Base-by-base conservation (phyloP, 441 rosid species). In the Eugenia klotzschiana region DNA sequence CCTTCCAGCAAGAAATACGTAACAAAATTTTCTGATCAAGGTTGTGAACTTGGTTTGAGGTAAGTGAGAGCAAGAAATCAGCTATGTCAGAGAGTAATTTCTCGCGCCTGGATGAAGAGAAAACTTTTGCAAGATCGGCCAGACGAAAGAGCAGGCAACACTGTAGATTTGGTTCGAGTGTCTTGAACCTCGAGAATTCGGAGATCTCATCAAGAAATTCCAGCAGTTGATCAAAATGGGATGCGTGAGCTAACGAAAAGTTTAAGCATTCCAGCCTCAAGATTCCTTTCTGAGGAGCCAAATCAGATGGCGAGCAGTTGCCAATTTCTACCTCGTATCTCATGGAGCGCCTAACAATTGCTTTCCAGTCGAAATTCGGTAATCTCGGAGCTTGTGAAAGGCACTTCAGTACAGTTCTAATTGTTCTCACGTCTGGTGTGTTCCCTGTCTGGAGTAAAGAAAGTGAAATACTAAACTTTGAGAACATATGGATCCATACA, bases 331-430 rank as follows among this genome's bases (percentile, higher is more conserved):
- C 87, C 87, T 91, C 97, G 51, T 87, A 95, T 90, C 92, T 96
- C 99, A 95, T 94, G 89, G 92, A 91, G 23, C 98, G 92, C 84
- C 97, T 93, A 64, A 96, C 77, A 69, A 93, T 90, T 69, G 93
- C 91, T 81, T 95, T 97, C 98, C 98, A 96, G 57, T 95, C 94
- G 85, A 95, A 83, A 84, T 89, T 87, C 64, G 98, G 98, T 84
- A 95, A 89, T 89, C 98, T 92, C 12, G 97, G 98, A 87, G 99
- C 94, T 80, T n/a, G 88, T 79, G 94, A 91, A 87, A 96, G 94
- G 90, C 96, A 96, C 91, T 93, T 92, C 85, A 96, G 86, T 85
- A 90, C 91, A 73, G 94, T 83, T 51, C 88, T 88, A 80, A 93
- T 79, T 22, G 94, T 87, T 84, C 85, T 86, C 81, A 88, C 84